Conservation (phyloP, 2,329 filamentous ascomycete species). For the Clarireedia paspali region DNA sequence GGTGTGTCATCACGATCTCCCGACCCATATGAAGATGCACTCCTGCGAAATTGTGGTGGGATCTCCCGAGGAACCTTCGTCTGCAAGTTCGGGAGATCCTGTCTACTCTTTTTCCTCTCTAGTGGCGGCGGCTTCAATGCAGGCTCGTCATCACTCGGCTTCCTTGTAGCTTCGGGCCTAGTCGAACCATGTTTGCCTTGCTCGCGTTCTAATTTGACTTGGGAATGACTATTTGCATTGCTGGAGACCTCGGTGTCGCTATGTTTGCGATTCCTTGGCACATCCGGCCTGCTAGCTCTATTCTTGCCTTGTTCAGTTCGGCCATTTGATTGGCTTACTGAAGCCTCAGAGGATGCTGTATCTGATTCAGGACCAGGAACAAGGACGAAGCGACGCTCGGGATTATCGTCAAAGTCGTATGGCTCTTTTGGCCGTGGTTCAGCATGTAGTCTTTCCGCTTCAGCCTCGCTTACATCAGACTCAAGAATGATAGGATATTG, state of each 20-base stretch:
- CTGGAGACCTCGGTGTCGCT: too few relatives aligned
- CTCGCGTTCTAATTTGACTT: slow-evolving; percentile 4
- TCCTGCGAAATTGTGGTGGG: slow-evolving; percentile 26
- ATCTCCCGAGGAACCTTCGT: slow-evolving; percentile 27
- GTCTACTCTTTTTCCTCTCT: slow-evolving; percentile 22
- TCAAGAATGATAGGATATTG: slow-evolving; percentile 62
- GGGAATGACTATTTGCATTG: slow-evolving; percentile 15
- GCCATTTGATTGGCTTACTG: slow-evolving; percentile 3
- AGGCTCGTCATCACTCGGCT: background rate
- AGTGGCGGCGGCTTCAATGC: slow-evolving; percentile 11
- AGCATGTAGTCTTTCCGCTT: slow-evolving; percentile 22
- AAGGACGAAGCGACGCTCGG: slow-evolving; percentile 58
- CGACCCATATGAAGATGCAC: slow-evolving; percentile 21
- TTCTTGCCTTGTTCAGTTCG: background rate
- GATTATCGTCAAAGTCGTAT: slow-evolving; percentile 18
- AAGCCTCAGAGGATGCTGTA: background rate
- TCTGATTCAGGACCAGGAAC: slow-evolving; percentile 32
- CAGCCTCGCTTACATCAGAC: slow-evolving; percentile 35
- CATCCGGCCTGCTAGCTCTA: too few relatives aligned
- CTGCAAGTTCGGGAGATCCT: slow-evolving; percentile 28
- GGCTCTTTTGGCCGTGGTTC: slow-evolving; percentile 13
- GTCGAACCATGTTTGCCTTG: background rate
- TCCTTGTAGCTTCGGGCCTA: background rate
- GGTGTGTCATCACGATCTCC: slow-evolving; percentile 17
- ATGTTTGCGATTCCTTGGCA: too few relatives aligned